Conservation (phyloP, 495 filamentous ascomycete genomes). For the Daldinia caldariorum region DNA sequence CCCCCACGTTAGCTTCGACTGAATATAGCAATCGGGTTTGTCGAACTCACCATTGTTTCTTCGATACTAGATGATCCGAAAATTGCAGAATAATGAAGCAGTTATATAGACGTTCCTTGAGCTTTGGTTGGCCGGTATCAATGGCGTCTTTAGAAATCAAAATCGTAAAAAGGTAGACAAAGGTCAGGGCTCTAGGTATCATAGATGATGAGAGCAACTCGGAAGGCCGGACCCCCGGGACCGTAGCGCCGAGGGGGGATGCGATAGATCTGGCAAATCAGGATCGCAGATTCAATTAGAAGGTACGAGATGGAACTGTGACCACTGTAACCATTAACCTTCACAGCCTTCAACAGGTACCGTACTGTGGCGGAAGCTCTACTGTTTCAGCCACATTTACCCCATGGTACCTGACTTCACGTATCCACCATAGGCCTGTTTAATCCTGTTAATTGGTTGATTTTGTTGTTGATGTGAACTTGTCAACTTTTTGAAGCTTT, state of each 20-base stretch:
- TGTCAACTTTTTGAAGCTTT: slow-evolving; percentile 44
- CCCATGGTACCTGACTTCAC: slow-evolving; percentile 8
- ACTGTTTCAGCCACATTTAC: slow-evolving; percentile 36
- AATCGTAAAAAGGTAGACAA: slow-evolving; percentile 23
- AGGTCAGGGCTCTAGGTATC: slow-evolving; percentile 15
- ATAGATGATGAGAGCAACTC: slow-evolving; percentile 4
- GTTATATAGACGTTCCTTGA: background rate
- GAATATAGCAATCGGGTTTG: background rate
- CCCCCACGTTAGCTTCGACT: slow-evolving; percentile 18
- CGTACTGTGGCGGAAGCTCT: slow-evolving; percentile 45
- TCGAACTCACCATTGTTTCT: slow-evolving; percentile 32
- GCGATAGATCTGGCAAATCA: background rate
- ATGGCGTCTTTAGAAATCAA: slow-evolving; percentile 11
- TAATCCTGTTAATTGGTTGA: slow-evolving; percentile 34
- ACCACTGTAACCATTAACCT: too few relatives aligned
- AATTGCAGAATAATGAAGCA: background rate
- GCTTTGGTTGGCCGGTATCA: background rate
- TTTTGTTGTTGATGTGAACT: slow-evolving; percentile 9
- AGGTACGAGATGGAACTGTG: too few relatives aligned
- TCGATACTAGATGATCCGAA: background rate
- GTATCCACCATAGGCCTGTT: slow-evolving; percentile 7
- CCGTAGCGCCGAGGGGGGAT: slow-evolving; percentile 31
- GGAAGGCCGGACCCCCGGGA: slow-evolving; percentile 33
- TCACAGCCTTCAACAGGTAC: too few relatives aligned
- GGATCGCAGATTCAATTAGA: slow-evolving; percentile 3